phyloP scores from a whole-genome alignment of 1,284 basidiomycete species.

The Violaceomyces palustris region DNA sequence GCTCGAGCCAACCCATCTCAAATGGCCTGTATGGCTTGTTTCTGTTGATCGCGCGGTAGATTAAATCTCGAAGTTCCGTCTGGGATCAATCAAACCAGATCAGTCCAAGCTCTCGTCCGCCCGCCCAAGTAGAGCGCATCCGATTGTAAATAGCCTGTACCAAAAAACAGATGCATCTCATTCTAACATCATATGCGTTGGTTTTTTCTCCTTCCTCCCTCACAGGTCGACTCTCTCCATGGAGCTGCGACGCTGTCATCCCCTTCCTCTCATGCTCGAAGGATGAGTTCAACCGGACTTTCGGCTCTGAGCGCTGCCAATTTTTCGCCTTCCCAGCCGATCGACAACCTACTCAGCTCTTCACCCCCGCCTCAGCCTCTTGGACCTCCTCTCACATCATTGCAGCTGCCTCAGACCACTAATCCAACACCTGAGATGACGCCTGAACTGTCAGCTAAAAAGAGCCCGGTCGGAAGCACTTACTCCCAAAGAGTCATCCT shows the following conservation, averaged over 20 bases:
- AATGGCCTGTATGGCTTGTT: too few species aligned
- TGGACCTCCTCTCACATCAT: conserved; percentile 23
- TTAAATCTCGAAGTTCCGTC: too few species aligned
- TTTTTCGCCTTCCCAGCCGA: conserved; percentile 18
- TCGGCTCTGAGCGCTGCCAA: conserved; percentile 24
- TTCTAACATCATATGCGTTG: neutral
- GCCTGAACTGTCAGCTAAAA: conserved; percentile 33
- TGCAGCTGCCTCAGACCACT: conserved; percentile 18
- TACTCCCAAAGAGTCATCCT: conserved; percentile 38
- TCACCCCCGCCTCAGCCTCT: conserved; percentile 37
- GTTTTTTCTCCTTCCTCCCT: neutral
- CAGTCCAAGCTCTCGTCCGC: too few species aligned
- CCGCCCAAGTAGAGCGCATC: too few species aligned
- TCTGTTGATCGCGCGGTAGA: too few species aligned
- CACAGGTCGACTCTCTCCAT: conserved; percentile 28
- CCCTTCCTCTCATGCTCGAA: conserved; percentile 22
- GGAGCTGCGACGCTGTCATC: conserved; percentile 26
- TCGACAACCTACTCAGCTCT: conserved; percentile 18
- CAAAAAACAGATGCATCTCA: neutral
- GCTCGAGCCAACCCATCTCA: too few species aligned
- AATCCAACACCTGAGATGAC: conserved; percentile 28
- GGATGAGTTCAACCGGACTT: conserved; percentile 27
- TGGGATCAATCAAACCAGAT: too few species aligned
- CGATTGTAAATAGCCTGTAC: too few species aligned
- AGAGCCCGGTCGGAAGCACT: conserved; percentile 1